Evolutionary conservation across 148 eudicot species (phyloP).

Genomic region (Nepenthes mirabilis): DNA sequence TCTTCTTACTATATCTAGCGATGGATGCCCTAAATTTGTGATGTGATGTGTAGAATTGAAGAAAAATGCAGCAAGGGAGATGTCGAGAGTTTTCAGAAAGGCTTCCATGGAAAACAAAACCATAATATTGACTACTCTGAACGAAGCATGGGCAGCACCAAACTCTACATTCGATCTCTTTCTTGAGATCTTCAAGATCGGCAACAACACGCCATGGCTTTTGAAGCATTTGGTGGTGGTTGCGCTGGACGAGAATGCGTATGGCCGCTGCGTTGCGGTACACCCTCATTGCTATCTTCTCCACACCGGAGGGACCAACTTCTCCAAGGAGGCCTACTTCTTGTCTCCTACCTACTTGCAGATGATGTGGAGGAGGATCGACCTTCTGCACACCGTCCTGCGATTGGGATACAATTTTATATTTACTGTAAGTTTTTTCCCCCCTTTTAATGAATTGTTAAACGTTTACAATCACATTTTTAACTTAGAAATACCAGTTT

Average conservation of each 20-base stretch:
- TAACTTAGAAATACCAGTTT: no score
- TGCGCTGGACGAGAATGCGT: not conserved
- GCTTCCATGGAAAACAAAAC: not conserved
- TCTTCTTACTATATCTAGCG: no score
- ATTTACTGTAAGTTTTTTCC: not conserved
- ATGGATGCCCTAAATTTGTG: no score
- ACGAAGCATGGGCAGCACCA: not conserved
- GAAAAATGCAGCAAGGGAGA: not conserved
- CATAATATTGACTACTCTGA: not conserved
- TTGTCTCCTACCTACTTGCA: not conserved
- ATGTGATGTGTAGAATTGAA: no score
- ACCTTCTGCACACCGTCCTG: not conserved
- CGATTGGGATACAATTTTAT: not conserved
- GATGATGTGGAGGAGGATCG: not conserved
- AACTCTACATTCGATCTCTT: not conserved
- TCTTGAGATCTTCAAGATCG: not conserved
- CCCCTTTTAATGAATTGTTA: no score
- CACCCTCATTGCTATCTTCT: not conserved
- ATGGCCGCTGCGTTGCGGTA: not conserved
- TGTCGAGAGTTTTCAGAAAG: not conserved
- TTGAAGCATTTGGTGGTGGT: slow-evolving; percentile 1
- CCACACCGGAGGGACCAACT: not conserved
- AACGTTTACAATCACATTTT: no score
- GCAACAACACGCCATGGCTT: not conserved
- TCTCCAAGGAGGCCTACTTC: not conserved